Evolutionary conservation across 441 rosid species (phyloP), one percentile per base, ranked within the genome.

Genomic region (Hypseocharis bilobata): DNA sequence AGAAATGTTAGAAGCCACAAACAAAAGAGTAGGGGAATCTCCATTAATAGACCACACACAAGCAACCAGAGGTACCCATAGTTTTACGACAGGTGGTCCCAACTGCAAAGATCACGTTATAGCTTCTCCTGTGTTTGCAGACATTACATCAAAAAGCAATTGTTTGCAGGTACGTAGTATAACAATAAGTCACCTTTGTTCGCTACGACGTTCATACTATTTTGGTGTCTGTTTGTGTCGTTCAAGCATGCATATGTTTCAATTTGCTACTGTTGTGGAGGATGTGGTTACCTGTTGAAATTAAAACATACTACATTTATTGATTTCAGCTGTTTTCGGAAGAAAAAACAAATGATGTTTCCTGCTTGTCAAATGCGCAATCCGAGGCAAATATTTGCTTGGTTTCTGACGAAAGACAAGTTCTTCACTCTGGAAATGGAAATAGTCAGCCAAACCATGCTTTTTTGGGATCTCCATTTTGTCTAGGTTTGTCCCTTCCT

Each of bases 271-370:
- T 8, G 2, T 13, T 49, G 14, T 3, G 40, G 26, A 64, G 52
- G 44, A 32, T 32, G 2, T 54, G 14, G 25, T 45, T 30, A 49
- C 70, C 25, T 51, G 19, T 52, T 11, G 16, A 4, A 29, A 22
- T 11, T 62, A n/a, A 60, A 34, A 22, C 23, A 17, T 42, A 34
- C 62, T 27, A 36, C 26, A 19, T 30, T 38, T 36, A 34, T 61
- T 68, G 45, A 45, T 44, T 77, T 49, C 79, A 82, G 83, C 78
- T 82, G 3, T 77, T 79, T 66, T 69, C 69, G 0, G 83, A 73
- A 65, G 76, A 71, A 64, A 71, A 76, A 60, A 63, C 55, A 49
- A 65, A 62, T 55, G 60, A 34, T 7, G 32, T 60, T 55, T 34
- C 52, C 47, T 44, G 16, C 22, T 19, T 20, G 27, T 60, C 70